Conservation (phyloP, 345 rosid genomes). For the Sisymbrium irio region DNA sequence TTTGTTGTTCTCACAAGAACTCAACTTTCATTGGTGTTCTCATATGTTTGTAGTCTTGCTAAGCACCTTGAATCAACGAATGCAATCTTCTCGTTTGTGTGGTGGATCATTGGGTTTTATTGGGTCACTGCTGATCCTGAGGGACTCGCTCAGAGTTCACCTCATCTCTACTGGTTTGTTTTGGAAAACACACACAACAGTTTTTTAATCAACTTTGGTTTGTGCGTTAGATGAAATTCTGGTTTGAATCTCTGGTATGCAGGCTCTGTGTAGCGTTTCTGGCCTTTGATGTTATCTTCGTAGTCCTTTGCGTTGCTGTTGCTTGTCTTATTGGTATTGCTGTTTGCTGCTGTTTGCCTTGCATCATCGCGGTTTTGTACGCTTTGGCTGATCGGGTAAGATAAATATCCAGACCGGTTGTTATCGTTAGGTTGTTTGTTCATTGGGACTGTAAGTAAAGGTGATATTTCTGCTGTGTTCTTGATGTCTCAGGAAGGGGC, state of each 20-base stretch:
- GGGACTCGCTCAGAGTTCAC: slow-evolving; percentile 46
- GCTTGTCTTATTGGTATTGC: slow-evolving; percentile 85
- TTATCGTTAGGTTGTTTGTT: background rate
- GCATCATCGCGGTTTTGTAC: slow-evolving; percentile 84
- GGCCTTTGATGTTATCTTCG: slow-evolving; percentile 76
- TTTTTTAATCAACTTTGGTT: background rate
- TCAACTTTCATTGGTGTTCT: background rate
- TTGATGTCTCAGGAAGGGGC: slow-evolving; percentile 71
- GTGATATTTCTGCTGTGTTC: background rate
- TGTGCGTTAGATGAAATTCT: background rate
- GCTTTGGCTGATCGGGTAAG: slow-evolving; percentile 77
- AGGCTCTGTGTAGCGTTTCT: slow-evolving; percentile 84
- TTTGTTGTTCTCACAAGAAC: background rate
- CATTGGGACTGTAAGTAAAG: background rate
- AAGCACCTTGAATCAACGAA: slow-evolving; percentile 64
- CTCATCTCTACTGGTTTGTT: slow-evolving; percentile 77
- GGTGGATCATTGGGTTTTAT: slow-evolving; percentile 90
- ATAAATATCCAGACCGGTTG: background rate
- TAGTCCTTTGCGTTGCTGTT: slow-evolving; percentile 61
- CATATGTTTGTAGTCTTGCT: slow-evolving; percentile 19
- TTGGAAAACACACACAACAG: background rate
- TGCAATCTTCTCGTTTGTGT: slow-evolving; percentile 71
- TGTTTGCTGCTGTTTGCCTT: slow-evolving; percentile 92
- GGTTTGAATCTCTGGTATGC: slow-evolving; percentile 31
- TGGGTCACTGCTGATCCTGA: slow-evolving; percentile 65